A percentile compares a stretch with the other conserved stretches of the same genome.
phyloP scores from a whole-genome alignment of 2,329 filamentous ascomycete genomes.

The Biscogniauxia marginata region DNA sequence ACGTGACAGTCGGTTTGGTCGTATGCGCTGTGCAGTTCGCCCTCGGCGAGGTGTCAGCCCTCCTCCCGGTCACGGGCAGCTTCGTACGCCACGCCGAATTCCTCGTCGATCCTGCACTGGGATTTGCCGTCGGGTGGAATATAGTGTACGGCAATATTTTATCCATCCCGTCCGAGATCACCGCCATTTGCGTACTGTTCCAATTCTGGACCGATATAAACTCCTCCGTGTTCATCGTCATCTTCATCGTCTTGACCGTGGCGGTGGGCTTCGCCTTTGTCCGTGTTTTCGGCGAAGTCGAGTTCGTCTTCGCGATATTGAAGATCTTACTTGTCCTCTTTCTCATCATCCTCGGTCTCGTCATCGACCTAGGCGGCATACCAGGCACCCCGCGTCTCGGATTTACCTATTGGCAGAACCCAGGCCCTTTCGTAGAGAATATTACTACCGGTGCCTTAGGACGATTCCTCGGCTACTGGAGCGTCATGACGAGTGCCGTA shows the following conservation, averaged over 20 bases:
- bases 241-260: constrained; percentile 52
- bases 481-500: constrained; percentile 44
- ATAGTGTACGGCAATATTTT: constrained; percentile 55
- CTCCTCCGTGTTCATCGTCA: constrained; percentile 49
- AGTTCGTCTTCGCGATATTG: constrained; percentile 51
- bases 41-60: constrained; percentile 58
- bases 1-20: constrained; percentile 55
- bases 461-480: constrained; percentile 61
- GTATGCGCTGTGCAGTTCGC: constrained; percentile 58
- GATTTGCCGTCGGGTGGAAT: constrained; percentile 55
- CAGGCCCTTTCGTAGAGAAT: constrained; percentile 66
- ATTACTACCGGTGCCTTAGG: constrained; percentile 58
- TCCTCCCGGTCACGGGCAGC: constrained; percentile 61
- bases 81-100: constrained; percentile 61
- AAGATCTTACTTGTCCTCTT: constrained; percentile 62
- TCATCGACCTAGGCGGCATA: constrained; percentile 62
- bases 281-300: constrained; percentile 59
- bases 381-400: constrained; percentile 58
- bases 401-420: constrained; percentile 68
- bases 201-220: constrained; percentile 62
- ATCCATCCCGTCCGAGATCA: constrained; percentile 59
- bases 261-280: constrained; percentile 59
- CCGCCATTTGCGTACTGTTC: constrained; percentile 61
- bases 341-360: constrained; percentile 59
- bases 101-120: constrained; percentile 60